These are phyloP conservation scores for Corinectria fuckeliana DNA, from an alignment of 2,329 filamentous ascomycete genomes.

Conservation along the genomic window DNA sequence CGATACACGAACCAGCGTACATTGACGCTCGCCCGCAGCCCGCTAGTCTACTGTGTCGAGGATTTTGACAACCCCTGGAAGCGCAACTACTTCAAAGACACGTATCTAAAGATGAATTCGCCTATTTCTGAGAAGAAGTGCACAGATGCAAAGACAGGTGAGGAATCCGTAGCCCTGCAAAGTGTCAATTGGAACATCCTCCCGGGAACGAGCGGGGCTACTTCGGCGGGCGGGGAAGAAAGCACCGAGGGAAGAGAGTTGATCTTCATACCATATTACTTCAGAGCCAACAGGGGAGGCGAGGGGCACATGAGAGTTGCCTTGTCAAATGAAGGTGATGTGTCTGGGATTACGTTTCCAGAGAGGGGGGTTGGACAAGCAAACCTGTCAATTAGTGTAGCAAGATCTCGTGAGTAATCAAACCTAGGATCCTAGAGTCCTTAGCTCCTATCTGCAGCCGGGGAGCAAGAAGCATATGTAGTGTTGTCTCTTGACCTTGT, in stretches of 20 bases:
- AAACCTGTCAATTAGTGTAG: too few species aligned
- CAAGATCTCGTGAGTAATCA: too few species aligned
- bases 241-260: not conserved
- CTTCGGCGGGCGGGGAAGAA: not conserved
- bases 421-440: too few species aligned
- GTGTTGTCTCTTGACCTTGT: too few species aligned
- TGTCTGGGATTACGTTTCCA: constrained; percentile 15
- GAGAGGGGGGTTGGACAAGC: too few species aligned
- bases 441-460: too few species aligned
- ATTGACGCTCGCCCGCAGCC: constrained; percentile 60
- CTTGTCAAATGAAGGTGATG: constrained; percentile 13
- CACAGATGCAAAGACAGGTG: constrained; percentile 6
- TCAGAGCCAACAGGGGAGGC: constrained; percentile 20
- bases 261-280: constrained; percentile 17
- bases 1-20: constrained; percentile 63
- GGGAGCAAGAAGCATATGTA: too few species aligned
- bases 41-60: constrained; percentile 66
- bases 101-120: constrained; percentile 20
- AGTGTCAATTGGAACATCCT: constrained; percentile 15
- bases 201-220: not conserved
- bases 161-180: constrained; percentile 16
- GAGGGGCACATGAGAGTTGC: constrained; percentile 28
- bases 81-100: constrained; percentile 59
- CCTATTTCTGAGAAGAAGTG: constrained; percentile 12
- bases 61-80: constrained; percentile 65